Evolutionary conservation across 2,329 filamentous ascomycete genomes (phyloP).

Genomic region (Phoma sp.): DNA sequence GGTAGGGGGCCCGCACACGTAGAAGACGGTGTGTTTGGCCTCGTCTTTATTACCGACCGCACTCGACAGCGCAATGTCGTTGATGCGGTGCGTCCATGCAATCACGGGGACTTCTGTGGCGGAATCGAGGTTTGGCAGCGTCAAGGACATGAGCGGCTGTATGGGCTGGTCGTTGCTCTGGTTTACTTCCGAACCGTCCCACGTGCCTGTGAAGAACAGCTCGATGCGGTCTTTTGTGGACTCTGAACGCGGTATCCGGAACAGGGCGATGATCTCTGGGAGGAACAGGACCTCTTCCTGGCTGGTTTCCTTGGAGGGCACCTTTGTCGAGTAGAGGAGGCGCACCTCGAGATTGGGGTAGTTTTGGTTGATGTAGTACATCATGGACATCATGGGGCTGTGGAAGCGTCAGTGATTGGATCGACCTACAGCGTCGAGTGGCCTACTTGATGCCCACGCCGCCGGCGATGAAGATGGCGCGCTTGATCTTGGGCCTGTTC

Average conservation of each 20-base stretch:
- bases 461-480: conserved; percentile 77
- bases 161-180: conserved; percentile 35
- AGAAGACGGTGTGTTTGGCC: conserved; percentile 50
- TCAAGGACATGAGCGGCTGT: conserved; percentile 42
- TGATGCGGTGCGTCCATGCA: conserved; percentile 44
- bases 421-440: not conserved
- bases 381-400: conserved; percentile 76
- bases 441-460: conserved; percentile 80
- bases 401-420: conserved; percentile 18
- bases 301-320: conserved; percentile 38
- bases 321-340: conserved; percentile 69
- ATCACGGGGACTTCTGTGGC: conserved; percentile 39
- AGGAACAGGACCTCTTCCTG: conserved; percentile 46
- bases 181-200: conserved; percentile 36
- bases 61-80: conserved; percentile 47
- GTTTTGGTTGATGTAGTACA: conserved; percentile 64
- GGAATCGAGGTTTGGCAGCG: conserved; percentile 36
- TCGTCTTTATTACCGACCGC: conserved; percentile 48
- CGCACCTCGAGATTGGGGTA: conserved; percentile 54
- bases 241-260: conserved; percentile 36
- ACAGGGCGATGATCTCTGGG: conserved; percentile 40
- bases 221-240: conserved; percentile 40
- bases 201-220: conserved; percentile 47
- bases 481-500: conserved; percentile 53
- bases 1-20: conserved; percentile 56